phyloP scores from a whole-genome alignment of 2,329 filamentous ascomycete genomes.

The Colletotrichum lindemuthianum region DNA sequence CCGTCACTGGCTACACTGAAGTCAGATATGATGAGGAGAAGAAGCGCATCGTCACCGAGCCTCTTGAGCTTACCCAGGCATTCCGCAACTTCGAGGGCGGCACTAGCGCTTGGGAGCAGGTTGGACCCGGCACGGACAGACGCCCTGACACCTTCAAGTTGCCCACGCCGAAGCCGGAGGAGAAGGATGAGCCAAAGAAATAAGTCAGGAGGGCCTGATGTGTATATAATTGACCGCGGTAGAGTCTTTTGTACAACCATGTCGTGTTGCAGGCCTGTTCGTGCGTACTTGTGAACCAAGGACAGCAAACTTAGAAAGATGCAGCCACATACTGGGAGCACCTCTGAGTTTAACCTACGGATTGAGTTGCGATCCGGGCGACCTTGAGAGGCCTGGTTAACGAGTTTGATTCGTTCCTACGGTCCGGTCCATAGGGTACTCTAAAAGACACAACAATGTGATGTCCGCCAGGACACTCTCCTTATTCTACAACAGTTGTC shows the following conservation, averaged over 20 bases:
- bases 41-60: slow-evolving; percentile 99
- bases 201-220: slow-evolving; percentile 55
- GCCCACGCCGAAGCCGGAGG: slow-evolving; percentile 94
- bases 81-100: slow-evolving; percentile 98
- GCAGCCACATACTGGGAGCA: too few species aligned
- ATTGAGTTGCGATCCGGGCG: too few species aligned
- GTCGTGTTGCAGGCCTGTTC: slow-evolving; percentile 9
- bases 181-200: slow-evolving; percentile 94
- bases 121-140: slow-evolving; percentile 76
- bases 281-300: not conserved
- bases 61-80: slow-evolving; percentile 95
- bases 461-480: too few species aligned
- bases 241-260: slow-evolving; percentile 37
- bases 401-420: too few species aligned
- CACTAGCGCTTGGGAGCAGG: slow-evolving; percentile 74
- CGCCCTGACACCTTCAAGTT: slow-evolving; percentile 92
- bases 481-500: too few species aligned
- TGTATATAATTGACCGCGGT: slow-evolving; percentile 38
- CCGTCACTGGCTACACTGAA: slow-evolving; percentile 97
- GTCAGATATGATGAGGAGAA: slow-evolving; percentile 99
- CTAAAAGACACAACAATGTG: too few species aligned
- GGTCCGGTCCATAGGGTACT: too few species aligned
- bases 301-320: too few species aligned
- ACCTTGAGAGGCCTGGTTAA: too few species aligned
- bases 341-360: too few species aligned